Evolutionary conservation across 768 basidiomycete genomes (phyloP).

Genomic region (Pulveroboletus sp.): DNA sequence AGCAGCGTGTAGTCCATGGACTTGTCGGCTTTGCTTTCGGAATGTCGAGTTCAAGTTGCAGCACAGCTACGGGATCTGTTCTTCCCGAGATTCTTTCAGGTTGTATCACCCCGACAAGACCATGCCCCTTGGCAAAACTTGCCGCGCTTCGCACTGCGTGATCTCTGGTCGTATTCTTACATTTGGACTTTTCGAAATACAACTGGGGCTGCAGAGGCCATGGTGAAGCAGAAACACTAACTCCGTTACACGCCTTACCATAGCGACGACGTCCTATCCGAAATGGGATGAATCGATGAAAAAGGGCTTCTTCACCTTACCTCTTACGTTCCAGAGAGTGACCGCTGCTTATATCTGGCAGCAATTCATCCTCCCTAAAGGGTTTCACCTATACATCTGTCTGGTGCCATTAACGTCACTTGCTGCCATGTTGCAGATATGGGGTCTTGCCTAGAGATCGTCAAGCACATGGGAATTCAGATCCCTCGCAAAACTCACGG

Average conservation of each 20-base stretch:
- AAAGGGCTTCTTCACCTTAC: no score
- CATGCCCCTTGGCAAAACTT: no score
- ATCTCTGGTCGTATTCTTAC: no score
- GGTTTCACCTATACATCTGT: neutral
- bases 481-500: neutral
- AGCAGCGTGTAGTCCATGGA: slow-evolving; percentile 16
- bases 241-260: neutral
- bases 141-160: no score
- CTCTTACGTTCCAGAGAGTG: no score
- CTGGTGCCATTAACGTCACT: neutral
- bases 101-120: no score
- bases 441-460: neutral
- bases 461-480: neutral
- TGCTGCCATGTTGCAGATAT: no score
- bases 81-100: no score
- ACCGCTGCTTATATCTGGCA: no score
- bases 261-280: neutral
- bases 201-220: neutral
- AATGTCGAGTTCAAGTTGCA: neutral
- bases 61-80: no score
- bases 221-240: neutral
- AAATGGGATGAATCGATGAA: no score
- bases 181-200: neutral
- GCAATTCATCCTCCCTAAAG: no score
- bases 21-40: neutral